Evolutionary conservation across 139 green algal genomes (phyloP).

Genomic region (Desmodesmus armatus): DNA sequence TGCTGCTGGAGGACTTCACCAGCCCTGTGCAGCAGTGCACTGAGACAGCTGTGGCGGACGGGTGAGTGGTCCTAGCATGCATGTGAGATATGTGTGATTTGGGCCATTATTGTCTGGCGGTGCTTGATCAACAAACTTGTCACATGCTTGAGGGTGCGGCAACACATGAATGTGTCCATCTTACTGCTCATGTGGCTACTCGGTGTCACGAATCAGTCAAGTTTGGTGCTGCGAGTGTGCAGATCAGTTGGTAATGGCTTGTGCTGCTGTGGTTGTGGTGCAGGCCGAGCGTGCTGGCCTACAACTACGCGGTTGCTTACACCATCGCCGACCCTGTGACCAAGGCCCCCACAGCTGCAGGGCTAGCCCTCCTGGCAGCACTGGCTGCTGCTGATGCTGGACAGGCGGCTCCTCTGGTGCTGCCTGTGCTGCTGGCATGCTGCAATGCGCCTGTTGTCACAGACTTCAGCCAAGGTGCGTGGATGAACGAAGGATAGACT

Average conservation of each 20-base stretch:
- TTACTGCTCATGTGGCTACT: too few species aligned
- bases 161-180: too few species aligned
- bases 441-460: neutral
- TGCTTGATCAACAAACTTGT: too few species aligned
- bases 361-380: neutral
- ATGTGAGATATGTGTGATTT: neutral
- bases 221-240: neutral
- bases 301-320: constrained; percentile 34
- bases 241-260: neutral
- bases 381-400: constrained; percentile 27
- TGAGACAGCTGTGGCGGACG: neutral
- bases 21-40: constrained; percentile 34
- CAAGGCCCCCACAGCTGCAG: constrained; percentile 21
- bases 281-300: neutral
- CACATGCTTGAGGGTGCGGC: too few species aligned
- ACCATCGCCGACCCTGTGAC: neutral
- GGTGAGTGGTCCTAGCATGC: neutral
- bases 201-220: neutral
- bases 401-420: neutral
- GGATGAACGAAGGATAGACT: neutral
- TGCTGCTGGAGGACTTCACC: constrained; percentile 46
- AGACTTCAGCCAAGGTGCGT: constrained; percentile 47
- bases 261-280: neutral
- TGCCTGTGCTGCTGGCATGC: constrained; percentile 41
- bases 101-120: too few species aligned